Evolutionary conservation across 352 stramenopile species (phyloP), one percentile per base, ranked within the genome.

Genomic region (Globisporangium rhizosaccharum): DNA sequence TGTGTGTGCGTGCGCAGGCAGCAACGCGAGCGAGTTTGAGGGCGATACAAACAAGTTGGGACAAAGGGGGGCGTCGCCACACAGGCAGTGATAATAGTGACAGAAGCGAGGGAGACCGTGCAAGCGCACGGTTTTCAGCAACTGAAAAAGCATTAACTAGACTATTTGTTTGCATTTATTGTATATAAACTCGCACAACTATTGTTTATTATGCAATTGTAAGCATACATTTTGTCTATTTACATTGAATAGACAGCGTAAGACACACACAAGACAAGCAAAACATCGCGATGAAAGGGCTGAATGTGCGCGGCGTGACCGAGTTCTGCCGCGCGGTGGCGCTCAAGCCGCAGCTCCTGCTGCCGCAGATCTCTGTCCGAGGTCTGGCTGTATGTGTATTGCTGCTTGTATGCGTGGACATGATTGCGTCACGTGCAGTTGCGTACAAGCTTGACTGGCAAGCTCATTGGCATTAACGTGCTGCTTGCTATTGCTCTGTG

Each of bases 281-380:
- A 26, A 26, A 26, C 50, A 55, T 14, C 30, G 37, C 7, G 26
- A 82, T 91, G 67, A 88, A 87, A 66, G 79, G 82, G 12, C 71
- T 95, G 48, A 95, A 95, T 56, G 58, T 90, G 52, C 68, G 72
- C 63, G 85, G 85, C 59, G 83, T 95, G 56, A 70, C 71, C 56
- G 80, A 90, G 70, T 95, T 95, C 59, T 88, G 78, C 66, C 82
- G 82, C 67, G 82, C 81, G 51, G 72, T 91, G 64, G 63, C 82
- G 59, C 80, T 72, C 41, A 63, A 82, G 52, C 85, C 85, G 30
- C 75, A 90, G 62, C 70, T 95, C 39, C 70, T 95, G 12, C 65
- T 95, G 56, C 83, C 85, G 12, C 85, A 95, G n/a, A 25, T 95
- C 3, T 90, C 83, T 0, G 83, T 90, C n/a, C 71, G 78, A 77